Evolutionary conservation across 2,329 filamentous ascomycete genomes (phyloP).

Genomic region (Ampelomyces quisqualis): DNA sequence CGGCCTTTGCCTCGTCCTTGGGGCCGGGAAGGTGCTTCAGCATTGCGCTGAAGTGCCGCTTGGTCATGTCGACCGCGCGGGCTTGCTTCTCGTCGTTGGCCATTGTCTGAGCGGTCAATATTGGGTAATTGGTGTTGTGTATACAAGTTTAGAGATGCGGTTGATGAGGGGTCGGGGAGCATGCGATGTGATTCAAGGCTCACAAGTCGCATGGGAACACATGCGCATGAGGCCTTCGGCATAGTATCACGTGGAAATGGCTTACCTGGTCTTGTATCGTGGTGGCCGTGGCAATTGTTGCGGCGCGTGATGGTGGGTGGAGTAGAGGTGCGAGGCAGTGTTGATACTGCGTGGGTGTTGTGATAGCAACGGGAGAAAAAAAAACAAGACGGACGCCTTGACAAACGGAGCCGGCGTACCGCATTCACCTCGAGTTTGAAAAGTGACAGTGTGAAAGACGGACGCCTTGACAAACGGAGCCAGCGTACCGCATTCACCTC

Average conservation of each 20-base stretch:
- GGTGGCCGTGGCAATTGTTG: neutral
- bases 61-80: constrained; percentile 2
- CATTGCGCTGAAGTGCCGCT: constrained; percentile 16
- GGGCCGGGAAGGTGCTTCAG: constrained; percentile 13
- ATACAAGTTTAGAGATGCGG: too few species aligned
- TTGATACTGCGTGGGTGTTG: neutral
- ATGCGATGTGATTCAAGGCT: too few species aligned
- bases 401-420: neutral
- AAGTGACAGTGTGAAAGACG: neutral
- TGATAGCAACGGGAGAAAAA: neutral
- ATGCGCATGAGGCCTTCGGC: neutral
- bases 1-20: constrained; percentile 8
- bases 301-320: neutral
- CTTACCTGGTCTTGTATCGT: too few species aligned
- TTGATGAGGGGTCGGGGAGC: too few species aligned
- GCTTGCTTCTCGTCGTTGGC: constrained; percentile 1
- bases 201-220: too few species aligned
- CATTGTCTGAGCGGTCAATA: neutral
- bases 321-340: neutral
- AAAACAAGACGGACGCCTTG: neutral
- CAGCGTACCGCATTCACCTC: neutral
- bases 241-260: too few species aligned
- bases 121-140: neutral
- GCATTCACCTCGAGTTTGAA: constrained; percentile 1
- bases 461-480: neutral